Conservation (phyloP, 176 grass and related monocot genomes). For the Lolium rigidum region DNA sequence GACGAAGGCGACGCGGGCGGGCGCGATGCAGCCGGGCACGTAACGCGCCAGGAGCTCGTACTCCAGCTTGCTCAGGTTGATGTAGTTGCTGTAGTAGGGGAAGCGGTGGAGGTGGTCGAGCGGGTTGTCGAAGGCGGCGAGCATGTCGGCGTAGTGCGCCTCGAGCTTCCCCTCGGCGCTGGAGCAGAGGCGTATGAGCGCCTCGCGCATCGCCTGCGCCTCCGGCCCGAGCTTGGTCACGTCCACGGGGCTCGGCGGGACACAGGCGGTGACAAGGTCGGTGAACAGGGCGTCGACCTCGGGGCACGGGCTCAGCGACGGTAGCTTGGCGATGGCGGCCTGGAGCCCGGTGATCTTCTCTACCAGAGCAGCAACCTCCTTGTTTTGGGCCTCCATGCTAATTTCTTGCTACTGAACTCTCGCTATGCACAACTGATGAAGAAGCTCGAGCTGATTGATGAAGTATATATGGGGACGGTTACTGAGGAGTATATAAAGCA, state of each 20-base stretch:
- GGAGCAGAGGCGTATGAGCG: constrained; percentile 69
- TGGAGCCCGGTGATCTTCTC: not conserved
- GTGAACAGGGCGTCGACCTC: constrained; percentile 51
- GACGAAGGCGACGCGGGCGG: not conserved
- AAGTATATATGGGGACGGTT: not conserved
- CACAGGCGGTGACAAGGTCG: constrained; percentile 66
- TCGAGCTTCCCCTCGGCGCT: constrained; percentile 73
- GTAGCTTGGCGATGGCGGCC: constrained; percentile 3
- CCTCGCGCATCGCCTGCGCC: constrained; percentile 59
- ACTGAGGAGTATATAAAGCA: not conserved
- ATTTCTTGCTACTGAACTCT: not conserved
- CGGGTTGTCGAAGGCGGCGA: constrained; percentile 71
- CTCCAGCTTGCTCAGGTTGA: constrained; percentile 80
- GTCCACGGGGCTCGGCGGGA: constrained; percentile 67
- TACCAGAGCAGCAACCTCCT: not conserved
- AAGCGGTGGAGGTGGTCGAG: constrained; percentile 71
- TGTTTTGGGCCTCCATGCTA: not conserved
- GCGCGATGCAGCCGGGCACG: not conserved
- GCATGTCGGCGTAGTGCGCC: constrained; percentile 72
- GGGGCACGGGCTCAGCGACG: not conserved
- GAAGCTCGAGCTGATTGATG: not conserved
- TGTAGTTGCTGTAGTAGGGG: constrained; percentile 83
- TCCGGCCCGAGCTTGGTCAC: constrained; percentile 55
- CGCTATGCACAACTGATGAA: not conserved
- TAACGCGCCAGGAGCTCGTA: constrained; percentile 58